Conservation (phyloP, 305 asterid species). For the Ajuga reptans region DNA sequence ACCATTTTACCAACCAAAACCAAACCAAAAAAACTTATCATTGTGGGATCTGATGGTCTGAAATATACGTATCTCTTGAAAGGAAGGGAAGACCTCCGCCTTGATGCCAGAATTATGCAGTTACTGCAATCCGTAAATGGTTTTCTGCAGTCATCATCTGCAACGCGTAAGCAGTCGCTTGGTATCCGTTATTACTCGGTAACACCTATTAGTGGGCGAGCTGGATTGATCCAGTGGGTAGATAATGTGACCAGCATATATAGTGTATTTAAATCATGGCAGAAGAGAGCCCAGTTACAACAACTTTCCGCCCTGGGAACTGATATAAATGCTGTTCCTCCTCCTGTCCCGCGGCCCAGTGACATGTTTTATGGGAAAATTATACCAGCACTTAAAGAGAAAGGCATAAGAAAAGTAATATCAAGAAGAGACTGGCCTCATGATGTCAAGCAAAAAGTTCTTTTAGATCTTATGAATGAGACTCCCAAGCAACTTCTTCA, state of each 20-base stretch:
- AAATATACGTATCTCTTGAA: conserved; percentile 90
- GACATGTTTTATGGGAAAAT: conserved; percentile 98
- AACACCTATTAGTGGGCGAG: conserved; percentile 96
- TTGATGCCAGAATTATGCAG: conserved; percentile 99
- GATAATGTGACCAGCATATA: conserved; percentile 84
- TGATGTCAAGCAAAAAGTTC: conserved; percentile 93
- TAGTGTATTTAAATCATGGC: conserved; percentile 96
- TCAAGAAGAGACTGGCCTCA: conserved; percentile 99
- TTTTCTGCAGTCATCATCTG: conserved; percentile 72
- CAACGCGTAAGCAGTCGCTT: conserved; percentile 63
- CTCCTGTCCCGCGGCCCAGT: conserved; percentile 95
- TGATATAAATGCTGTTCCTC: conserved; percentile 55
- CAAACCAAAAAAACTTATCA: conserved; percentile 77
- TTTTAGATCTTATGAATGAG: conserved; percentile 88
- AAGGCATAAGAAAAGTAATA: conserved; percentile 93
- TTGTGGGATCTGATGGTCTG: conserved; percentile 89
- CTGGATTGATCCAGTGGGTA: conserved; percentile 99
- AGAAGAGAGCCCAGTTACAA: conserved; percentile 71
- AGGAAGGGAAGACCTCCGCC: conserved; percentile 99
- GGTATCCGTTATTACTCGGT: conserved; percentile 87
- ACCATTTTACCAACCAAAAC: conserved; percentile 89
- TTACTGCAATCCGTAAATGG: conserved; percentile 89
- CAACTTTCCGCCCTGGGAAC: conserved; percentile 56
- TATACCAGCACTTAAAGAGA: conserved; percentile 97
- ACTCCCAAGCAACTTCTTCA: conserved; percentile 93